Evolutionary conservation across 1,139 yeast species (phyloP).

Genomic region (Geotrichum reessii): DNA sequence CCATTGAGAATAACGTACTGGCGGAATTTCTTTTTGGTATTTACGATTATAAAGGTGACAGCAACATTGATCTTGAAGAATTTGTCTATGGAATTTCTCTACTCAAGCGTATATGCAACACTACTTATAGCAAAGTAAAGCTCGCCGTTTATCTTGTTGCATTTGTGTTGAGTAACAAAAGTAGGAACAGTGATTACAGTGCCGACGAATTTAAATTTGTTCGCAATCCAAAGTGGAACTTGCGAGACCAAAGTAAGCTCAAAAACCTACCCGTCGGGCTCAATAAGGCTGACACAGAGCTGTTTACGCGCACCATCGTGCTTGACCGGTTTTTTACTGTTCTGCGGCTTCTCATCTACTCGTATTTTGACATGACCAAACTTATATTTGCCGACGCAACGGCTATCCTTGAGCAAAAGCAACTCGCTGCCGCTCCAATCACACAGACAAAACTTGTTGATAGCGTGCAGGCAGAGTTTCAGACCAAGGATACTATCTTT

Average conservation of each 20-base stretch:
- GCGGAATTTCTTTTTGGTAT: conserved; percentile 20
- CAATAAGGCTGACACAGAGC: background rate
- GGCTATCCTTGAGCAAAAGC: conserved; percentile 14
- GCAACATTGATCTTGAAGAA: conserved; percentile 23
- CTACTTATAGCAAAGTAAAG: background rate
- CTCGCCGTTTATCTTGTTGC: background rate
- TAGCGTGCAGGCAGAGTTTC: background rate
- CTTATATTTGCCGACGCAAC: conserved; percentile 26
- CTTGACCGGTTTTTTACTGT: conserved; percentile 5
- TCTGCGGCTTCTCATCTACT: conserved; percentile 21
- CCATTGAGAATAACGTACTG: conserved; percentile 2
- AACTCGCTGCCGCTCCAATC: background rate
- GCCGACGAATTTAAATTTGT: background rate
- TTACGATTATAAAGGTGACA: conserved; percentile 25
- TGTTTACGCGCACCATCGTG: background rate
- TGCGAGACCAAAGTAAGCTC: conserved; percentile 16
- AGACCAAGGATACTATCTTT: background rate
- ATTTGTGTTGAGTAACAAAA: background rate
- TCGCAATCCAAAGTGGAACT: background rate
- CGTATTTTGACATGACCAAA: conserved; percentile 22
- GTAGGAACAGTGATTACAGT: too few relatives aligned
- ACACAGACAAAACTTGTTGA: conserved; percentile 1
- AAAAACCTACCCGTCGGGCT: conserved; percentile 11
- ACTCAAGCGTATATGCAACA: background rate
- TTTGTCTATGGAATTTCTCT: conserved; percentile 16